Base-by-base conservation (phyloP, 2,329 filamentous ascomycete genomes). In the Chalaropsis ovoidea region DNA sequence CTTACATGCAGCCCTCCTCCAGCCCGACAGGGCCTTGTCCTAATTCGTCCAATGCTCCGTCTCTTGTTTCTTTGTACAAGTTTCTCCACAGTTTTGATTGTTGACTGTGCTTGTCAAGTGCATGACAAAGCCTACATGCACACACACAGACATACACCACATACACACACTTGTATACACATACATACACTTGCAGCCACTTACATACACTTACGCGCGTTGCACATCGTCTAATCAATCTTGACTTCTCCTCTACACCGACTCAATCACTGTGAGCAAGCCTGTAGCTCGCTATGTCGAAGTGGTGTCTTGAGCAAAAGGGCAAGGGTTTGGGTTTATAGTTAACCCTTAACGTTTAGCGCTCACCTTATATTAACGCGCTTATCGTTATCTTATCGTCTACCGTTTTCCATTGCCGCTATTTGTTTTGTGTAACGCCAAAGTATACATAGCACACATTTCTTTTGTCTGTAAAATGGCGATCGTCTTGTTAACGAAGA, bases 11-110 rank as follows among this genome's bases (percentile, higher is more conserved):
- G 49, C 19, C 19, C 24, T 35, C 31, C 15, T 58, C 27, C 54
- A 39, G 54, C 24, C 54, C n/a, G 27, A n/a, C 54, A 58, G 5
- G 54, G 24, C 27, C 54, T 35, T 35, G 27, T 58, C 27, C 27
- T 27, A 39, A 58, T 58, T 58, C 27, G 54, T 39, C 54, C 54
- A 58, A 58, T 58, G 54, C 54, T 39, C 54, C 54, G 27, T 58
- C 27, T 58, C 15, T 35, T 58, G 54, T 58, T 58, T 58, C 52
- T n/a, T 58, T 39, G 52, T 39, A 39, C 27, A 2, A n/a, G 24
- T 22, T 58, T 58, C 52, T 35, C 24, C 52, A 35, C 11, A 35
- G 22, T 10, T n/a, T 43, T 17, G n/a, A 19, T 19, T 47, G 43
- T 19, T 47, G 4, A 56, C 52, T 31, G 11, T n/a, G 6, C 15